Evolutionary conservation across 1,284 basidiomycete species (phyloP).

Genomic region (Malassezia sympodialis): DNA sequence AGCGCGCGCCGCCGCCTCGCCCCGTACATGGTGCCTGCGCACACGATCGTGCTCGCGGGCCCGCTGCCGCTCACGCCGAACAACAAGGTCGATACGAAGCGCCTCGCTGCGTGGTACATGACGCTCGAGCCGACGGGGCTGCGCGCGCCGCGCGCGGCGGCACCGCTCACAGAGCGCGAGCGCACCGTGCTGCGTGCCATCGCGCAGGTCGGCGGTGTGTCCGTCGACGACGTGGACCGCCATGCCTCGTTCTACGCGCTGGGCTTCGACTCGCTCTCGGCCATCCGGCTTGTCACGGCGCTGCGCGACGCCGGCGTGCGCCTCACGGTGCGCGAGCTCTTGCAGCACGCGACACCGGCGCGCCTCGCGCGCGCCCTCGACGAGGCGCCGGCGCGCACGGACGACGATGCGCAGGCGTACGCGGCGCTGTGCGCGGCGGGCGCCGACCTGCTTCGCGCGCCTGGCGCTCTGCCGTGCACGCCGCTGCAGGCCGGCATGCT

Average conservation of each 20-base stretch:
- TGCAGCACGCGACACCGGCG: constrained; percentile 12
- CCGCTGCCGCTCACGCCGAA: constrained; percentile 40
- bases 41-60: constrained; percentile 24
- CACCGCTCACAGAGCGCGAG: constrained; percentile 12
- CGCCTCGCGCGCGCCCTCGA: constrained; percentile 1
- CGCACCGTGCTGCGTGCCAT: constrained; percentile 18
- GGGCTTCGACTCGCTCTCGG: constrained; percentile 43
- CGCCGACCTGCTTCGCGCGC: neutral
- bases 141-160: neutral
- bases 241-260: constrained; percentile 31
- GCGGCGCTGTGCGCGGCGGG: neutral
- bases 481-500: constrained; percentile 45
- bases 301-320: constrained; percentile 6
- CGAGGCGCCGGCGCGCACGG: neutral
- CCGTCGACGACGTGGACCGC: neutral
- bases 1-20: constrained; percentile 27
- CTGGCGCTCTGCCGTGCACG: constrained; percentile 31
- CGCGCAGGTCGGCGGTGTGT: constrained; percentile 18
- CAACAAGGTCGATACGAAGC: constrained; percentile 40
- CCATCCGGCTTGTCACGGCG: constrained; percentile 27
- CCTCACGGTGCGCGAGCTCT: constrained; percentile 25
- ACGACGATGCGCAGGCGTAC: neutral
- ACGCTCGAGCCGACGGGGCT: constrained; percentile 10
- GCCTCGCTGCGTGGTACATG: constrained; percentile 21
- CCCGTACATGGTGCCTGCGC: constrained; percentile 39